Base-by-base conservation (phyloP, 176 grass and related monocot species). In the Musa acuminata region DNA sequence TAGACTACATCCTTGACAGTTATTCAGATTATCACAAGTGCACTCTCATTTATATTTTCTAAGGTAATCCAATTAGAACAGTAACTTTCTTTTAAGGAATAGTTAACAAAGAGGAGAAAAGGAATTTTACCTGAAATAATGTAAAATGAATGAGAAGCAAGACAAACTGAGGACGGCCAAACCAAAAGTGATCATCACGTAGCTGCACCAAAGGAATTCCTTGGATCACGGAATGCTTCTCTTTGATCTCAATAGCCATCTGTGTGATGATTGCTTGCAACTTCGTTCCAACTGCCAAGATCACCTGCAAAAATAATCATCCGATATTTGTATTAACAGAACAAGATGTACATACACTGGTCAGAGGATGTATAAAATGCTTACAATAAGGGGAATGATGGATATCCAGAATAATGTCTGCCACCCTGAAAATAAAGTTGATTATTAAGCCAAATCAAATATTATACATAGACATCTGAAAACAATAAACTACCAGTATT, bases 201-300 rank as follows among this genome's bases (percentile, higher is more conserved):
- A 96, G 79, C 70, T 90, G 84, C 53, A 96, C 35, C 35, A 43
- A 4, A 43, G 35, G 35, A 43, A 43, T 43, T 43, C 35, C 35
- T 43, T 43, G 35, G 86, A 96, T 88, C 81, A 96, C 88, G 53
- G 85, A 68, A 82, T 88, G 83, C 8, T 64, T 86, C 60, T 91
- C 85, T 91, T 83, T 75, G 79, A 96, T 96, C 76, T 91, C 88
- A 75, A 91, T 49, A 71, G 88, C 92, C 92, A 96, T 96, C 82
- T 55, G 81, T 75, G 86, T 79, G 75, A 96, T 96, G 75, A 96
- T 91, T 51, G 92, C 88, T 76, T 91, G 88, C 51, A 96, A 80
- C 81, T 96, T 96, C 75, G 88, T 91, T 75, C 92, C 92, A 50
- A 91, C 69, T 53, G 83, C 88, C 66, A 91, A 87, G 81, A 91